Base-by-base conservation (phyloP, 73 alveolate species). In the Stentor roeselii region DNA sequence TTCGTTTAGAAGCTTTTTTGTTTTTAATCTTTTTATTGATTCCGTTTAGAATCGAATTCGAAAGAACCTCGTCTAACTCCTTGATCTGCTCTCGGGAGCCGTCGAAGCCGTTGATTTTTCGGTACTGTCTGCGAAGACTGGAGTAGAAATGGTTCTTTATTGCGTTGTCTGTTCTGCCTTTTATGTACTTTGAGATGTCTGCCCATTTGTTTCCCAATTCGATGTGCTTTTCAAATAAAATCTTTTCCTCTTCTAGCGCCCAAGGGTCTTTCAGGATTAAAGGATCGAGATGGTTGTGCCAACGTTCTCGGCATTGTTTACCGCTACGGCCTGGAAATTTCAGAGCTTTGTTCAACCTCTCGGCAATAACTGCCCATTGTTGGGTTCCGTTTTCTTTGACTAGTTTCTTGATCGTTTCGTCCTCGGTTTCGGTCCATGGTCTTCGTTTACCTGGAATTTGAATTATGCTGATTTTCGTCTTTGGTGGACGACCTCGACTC, bases 221-320 rank as follows among this genome's bases (percentile, higher is more conserved):
- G 50, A 83, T 59, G 83, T 95, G 98, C 36, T 91, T 83, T 78
- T 91, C 96, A 75, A 95, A 93, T 37, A 95, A 87, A 40, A 92
- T 59, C 82, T 84, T 85, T 89, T 96, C 99, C 90, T 97, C 99
- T 83, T 91, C 96, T 75, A 90, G 95, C 59, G 96, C 87, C 87
- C 94, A 95, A 61, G 95, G 95, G 38, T 92, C 94, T 76, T 96
- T 96, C 60, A 90, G 92, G 14, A 97, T 96, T 3, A 92, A 86
- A 59, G 99, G 98, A 83, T 96, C 99, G 39, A 97, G 84, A 82
- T 97, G 98, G 83, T 97, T 97, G 82, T 96, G 98, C 96, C 98
- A 97, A 76, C 99, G 92, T 87, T 97, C 99, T 76, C 99, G 78
- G 84, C 99, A 95, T 87, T 96, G 90, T 82, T 97, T 97, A 35